Base-by-base conservation (phyloP, 2,329 filamentous ascomycete genomes). In the Uncinocarpus reesii region DNA sequence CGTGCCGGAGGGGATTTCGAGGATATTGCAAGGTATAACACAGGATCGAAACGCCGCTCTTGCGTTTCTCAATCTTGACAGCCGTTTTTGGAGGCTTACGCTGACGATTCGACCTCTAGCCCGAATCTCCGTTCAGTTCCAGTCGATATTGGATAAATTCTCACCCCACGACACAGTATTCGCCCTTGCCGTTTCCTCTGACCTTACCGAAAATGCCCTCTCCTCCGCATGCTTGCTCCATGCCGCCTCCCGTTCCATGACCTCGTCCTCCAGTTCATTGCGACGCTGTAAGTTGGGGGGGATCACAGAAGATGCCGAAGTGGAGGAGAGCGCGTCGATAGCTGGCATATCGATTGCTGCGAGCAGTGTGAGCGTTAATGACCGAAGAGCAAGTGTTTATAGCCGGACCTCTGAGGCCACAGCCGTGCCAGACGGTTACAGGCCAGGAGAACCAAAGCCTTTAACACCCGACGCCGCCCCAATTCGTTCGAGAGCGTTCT, bases 241-340 rank as follows among this genome's bases (percentile, higher is more conserved):
- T 67, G 84, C 89, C 32, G 86, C 88, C 6, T 86, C 86, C 10
- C 84, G 83, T 32, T 94, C 90, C 16, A 86, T 82, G 56, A 87
- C 84, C 21, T 94, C 89, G 8, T 90, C 86, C 3, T 84, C 79
- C 42, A 88, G 84, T 62, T 93, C 87, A 4, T 72, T 88, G 55
- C 79, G 84, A 51, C 77, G 81, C 60, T 79, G 83, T 58, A 81
- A 86, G 56, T 71, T 96, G 58, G 83, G 90, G 70, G 90, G 94
- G 68, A 95, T 96, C 62, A 81, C 84, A n/a, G 92, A 96, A 67
- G 86, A 92, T 68, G 85, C 83, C 47, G 87, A 93, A 61, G 88
- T 94, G 59, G 82, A 80, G 58, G 42, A 45, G 15, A 50, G 28
- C n/a, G 37, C 29, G 4, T 48, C 46, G 16, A 31, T 48, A 15